Base-by-base conservation (phyloP, 345 rosid genomes). In the Pugionium cornutum region DNA sequence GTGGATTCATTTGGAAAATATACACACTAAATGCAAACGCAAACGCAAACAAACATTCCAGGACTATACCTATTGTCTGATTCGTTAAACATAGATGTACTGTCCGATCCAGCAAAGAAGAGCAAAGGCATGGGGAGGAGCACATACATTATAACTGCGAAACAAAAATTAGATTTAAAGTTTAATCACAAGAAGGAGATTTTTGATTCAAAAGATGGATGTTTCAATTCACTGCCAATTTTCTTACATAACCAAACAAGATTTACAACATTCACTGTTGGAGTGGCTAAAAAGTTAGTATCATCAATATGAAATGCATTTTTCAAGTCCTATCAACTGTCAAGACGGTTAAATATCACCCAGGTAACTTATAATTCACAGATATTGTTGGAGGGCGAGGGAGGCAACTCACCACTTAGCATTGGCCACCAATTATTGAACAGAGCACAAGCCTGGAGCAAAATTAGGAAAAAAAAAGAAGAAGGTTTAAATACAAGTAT, bases 401-500 rank as follows among this genome's bases (percentile, higher is more conserved):
- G 5, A 48, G 4, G 48, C 9, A 72, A 82, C 84, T 78, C 76
- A 88, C 97, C 81, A 62, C 87, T 77, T 44, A 92, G 80, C 98
- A 94, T 88, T 39, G 97, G 96, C 99, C 99, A 89, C 99, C 99
- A 94, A 42, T 89, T 94, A 76, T 85, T 33, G 57, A 85, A 94
- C 77, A 94, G 52, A 52, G 97, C 99, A 76, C 99, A 92, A 41
- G 98, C 96, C 98, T 89, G 80, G 45, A 73, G 69, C 43, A 63
- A 34, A 61, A 61, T 37, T 4, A 60, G 57, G 26, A 54, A 10
- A 6, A 35, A 18, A 18, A 18, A 18, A 18, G 18, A 18, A 18
- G 18, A 4, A 32, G 4, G 2, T 48, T 53, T 5, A 61, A 41
- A 30, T 4, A 47, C 28, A 45, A 18, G 56, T 10, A 27, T 47